Conservation (phyloP, 208 protist genomes). For the Sergeia podlipaevii region DNA sequence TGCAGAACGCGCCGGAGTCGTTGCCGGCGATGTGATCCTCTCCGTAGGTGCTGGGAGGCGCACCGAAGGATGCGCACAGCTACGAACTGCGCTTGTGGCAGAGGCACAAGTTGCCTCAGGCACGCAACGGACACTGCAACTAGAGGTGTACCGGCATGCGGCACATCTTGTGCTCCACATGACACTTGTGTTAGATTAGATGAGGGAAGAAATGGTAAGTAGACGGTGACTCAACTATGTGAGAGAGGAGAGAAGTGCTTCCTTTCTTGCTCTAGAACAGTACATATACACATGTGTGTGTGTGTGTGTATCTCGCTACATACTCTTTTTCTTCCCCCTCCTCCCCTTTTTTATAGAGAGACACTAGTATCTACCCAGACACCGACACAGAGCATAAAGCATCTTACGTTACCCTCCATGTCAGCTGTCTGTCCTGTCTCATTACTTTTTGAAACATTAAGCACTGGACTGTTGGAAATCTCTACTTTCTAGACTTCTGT, state of each 20-base stretch:
- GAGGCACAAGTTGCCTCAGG: constrained; percentile 6
- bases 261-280: too few species aligned
- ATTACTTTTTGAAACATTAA: too few species aligned
- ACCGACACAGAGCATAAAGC: too few species aligned
- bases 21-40: constrained; percentile 43
- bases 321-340: constrained; percentile 6
- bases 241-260: too few species aligned
- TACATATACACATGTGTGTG: too few species aligned
- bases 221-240: neutral
- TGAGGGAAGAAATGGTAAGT: neutral
- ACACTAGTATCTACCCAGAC: too few species aligned
- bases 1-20: constrained; percentile 32
- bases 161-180: constrained; percentile 19
- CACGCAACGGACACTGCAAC: neutral
- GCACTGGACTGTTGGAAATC: too few species aligned
- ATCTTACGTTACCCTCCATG: too few species aligned
- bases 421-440: too few species aligned
- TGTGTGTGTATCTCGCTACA: too few species aligned
- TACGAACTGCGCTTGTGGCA: constrained; percentile 23
- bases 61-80: constrained; percentile 32
- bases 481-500: too few species aligned
- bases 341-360: neutral
- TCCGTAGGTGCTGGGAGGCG: constrained; percentile 6
- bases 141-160: constrained; percentile 45
- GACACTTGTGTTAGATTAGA: constrained; percentile 7